phyloP scores from a whole-genome alignment of 768 basidiomycete species.

The Leccinum aurantiacum region DNA sequence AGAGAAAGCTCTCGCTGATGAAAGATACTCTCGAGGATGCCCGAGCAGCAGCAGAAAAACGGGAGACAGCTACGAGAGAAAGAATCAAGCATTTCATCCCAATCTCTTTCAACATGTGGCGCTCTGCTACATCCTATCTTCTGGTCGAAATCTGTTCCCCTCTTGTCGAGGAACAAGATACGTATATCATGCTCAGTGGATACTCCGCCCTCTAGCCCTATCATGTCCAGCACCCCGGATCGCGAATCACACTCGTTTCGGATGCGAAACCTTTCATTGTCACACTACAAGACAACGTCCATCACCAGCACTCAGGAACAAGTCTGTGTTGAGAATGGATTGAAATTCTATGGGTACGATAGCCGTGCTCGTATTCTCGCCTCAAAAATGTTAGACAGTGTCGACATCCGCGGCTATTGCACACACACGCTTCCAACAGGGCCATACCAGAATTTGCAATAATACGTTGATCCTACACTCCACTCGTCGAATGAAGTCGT shows the following conservation, averaged over 20 bases:
- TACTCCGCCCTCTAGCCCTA: slow-evolving; percentile 18
- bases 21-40: too few species aligned
- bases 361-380: slow-evolving; percentile 12
- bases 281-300: slow-evolving; percentile 12
- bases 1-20: too few species aligned
- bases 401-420: slow-evolving; percentile 27
- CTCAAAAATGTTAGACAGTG: slow-evolving; percentile 11
- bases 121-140: slow-evolving; percentile 39
- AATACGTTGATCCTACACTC: slow-evolving; percentile 34
- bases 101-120: slow-evolving; percentile 42
- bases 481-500: slow-evolving; percentile 46
- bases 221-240: slow-evolving; percentile 13
- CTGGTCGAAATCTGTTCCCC: slow-evolving; percentile 28
- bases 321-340: slow-evolving; percentile 36
- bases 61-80: too few species aligned
- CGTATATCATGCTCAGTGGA: slow-evolving; percentile 15
- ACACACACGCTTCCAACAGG: slow-evolving; percentile 33
- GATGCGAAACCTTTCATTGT: slow-evolving; percentile 24
- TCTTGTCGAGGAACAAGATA: neutral
- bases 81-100: slow-evolving; percentile 22
- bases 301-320: slow-evolving; percentile 15
- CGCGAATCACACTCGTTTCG: slow-evolving; percentile 25
- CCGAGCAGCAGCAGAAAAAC: too few species aligned
- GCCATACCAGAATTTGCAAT: slow-evolving; percentile 37
- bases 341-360: slow-evolving; percentile 36